Evolutionary conservation across 2,329 filamentous ascomycete genomes (phyloP).

Genomic region (Ascochyta pisi): DNA sequence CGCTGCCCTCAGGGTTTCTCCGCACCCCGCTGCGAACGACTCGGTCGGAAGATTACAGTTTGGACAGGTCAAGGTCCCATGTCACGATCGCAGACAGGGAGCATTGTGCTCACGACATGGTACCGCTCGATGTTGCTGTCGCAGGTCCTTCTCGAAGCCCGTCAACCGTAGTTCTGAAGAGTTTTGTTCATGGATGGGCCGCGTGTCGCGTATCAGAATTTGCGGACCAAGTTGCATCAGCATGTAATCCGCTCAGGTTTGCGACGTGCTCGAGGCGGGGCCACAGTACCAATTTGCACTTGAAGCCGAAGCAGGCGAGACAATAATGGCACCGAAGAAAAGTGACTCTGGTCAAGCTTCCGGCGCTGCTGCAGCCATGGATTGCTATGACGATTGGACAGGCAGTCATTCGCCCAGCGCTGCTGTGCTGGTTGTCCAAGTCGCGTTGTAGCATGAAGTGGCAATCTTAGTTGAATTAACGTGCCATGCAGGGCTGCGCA

Average conservation of each 20-base stretch:
- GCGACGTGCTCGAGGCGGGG: slow-evolving; percentile 29
- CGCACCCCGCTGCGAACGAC: slow-evolving; percentile 47
- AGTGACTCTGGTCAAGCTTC: slow-evolving; percentile 8
- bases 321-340: slow-evolving; percentile 29
- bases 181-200: slow-evolving; percentile 18
- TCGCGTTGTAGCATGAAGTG: slow-evolving; percentile 9
- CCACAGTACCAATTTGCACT: slow-evolving; percentile 17
- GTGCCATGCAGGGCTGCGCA: slow-evolving; percentile 8
- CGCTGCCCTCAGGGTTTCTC: slow-evolving; percentile 48
- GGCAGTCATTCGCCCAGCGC: slow-evolving; percentile 26
- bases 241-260: slow-evolving; percentile 21
- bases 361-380: slow-evolving; percentile 22
- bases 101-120: slow-evolving; percentile 28
- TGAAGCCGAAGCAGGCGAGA: slow-evolving; percentile 19
- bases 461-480: slow-evolving; percentile 31
- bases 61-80: slow-evolving; percentile 48
- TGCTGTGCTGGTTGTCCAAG: not conserved
- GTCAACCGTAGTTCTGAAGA: slow-evolving; percentile 19
- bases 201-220: slow-evolving; percentile 39
- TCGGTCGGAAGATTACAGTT: slow-evolving; percentile 46
- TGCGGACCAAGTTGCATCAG: slow-evolving; percentile 20
- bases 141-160: slow-evolving; percentile 37
- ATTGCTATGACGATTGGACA: slow-evolving; percentile 19
- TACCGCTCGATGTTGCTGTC: slow-evolving; percentile 31
- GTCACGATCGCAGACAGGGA: slow-evolving; percentile 45